Conservation (phyloP, 768 basidiomycete genomes). For the Sarcomyxa edulis region DNA sequence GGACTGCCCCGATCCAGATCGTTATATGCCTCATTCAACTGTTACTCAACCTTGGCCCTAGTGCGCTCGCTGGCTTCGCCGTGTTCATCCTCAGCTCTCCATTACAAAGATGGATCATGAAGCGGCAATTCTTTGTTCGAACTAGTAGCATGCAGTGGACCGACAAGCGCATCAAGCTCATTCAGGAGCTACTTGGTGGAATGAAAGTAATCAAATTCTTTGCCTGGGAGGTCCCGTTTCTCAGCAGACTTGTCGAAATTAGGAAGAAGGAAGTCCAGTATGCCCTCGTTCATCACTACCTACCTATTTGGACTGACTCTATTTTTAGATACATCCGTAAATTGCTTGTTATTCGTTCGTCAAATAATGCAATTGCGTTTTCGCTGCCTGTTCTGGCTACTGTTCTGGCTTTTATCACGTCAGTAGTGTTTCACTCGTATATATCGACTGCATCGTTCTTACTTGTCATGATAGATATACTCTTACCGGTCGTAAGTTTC, state of each 20-base stretch:
- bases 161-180: slow-evolving; percentile 82
- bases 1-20: slow-evolving; percentile 76
- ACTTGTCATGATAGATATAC: no score
- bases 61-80: slow-evolving; percentile 48
- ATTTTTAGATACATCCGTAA: slow-evolving; percentile 53
- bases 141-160: slow-evolving; percentile 82
- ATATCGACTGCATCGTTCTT: no score
- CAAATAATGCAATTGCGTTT: slow-evolving; percentile 62
- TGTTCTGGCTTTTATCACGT: slow-evolving; percentile 71
- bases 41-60: slow-evolving; percentile 65
- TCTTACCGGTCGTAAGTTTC: no score
- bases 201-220: slow-evolving; percentile 95
- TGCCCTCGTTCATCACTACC: slow-evolving; percentile 8
- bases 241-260: slow-evolving; percentile 65
- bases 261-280: slow-evolving; percentile 69
- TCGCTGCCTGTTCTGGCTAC: slow-evolving; percentile 76
- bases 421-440: no score
- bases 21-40: slow-evolving; percentile 72
- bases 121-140: slow-evolving; percentile 61
- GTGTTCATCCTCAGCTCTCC: slow-evolving; percentile 70
- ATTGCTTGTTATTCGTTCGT: slow-evolving; percentile 60
- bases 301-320: slow-evolving; percentile 1
- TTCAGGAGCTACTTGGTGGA: slow-evolving; percentile 85
- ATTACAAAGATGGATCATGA: slow-evolving; percentile 69
- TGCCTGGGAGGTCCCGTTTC: slow-evolving; percentile 82